Percentiles rank a stretch among this genome's conserved stretches.
phyloP scores from a whole-genome alignment of 805 yeast genomes.

The Candida nitratophila region DNA sequence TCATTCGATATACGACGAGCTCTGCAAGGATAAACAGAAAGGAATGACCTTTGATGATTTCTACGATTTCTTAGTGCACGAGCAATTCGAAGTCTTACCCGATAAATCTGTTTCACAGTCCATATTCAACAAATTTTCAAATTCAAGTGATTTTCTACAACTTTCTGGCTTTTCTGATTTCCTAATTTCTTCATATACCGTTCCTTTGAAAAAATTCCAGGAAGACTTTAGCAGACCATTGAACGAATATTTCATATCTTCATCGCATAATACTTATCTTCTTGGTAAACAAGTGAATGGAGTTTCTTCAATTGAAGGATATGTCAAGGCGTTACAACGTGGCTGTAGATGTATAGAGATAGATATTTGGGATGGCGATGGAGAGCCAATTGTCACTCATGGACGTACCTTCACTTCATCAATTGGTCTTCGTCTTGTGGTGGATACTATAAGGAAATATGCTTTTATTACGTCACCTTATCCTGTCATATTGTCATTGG shows the following conservation, averaged over 20 bases:
- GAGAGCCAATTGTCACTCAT: constrained; percentile 84
- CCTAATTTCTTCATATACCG: constrained; percentile 25
- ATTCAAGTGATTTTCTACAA: constrained; percentile 12
- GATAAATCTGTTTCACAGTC: constrained; percentile 20
- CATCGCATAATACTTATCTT: constrained; percentile 92
- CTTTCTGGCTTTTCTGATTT: constrained; percentile 23
- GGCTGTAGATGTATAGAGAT: constrained; percentile 95
- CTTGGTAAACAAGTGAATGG: constrained; percentile 86
- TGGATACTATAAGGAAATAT: constrained; percentile 69
- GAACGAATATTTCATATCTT: constrained; percentile 81
- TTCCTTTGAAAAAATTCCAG: constrained; percentile 14
- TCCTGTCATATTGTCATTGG: constrained; percentile 83
- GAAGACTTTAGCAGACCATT: constrained; percentile 56
- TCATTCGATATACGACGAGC: constrained; percentile 35
- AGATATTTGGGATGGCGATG: constrained; percentile 81
- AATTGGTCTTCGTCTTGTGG: constrained; percentile 60
- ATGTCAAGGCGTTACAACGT: constrained; percentile 75
- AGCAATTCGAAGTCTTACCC: constrained; percentile 39
- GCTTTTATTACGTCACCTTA: constrained; percentile 84
- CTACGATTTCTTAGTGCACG: constrained; percentile 33
- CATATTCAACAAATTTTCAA: constrained; percentile 32
- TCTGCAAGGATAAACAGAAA: constrained; percentile 17
- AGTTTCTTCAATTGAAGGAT: constrained; percentile 83
- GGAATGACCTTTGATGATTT: constrained; percentile 27
- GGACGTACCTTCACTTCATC: constrained; percentile 80